Percentiles rank a stretch among this genome's conserved stretches.
Evolutionary conservation across 176 grass and related monocot species (phyloP).

Genomic region (Melocanna baccifera): DNA sequence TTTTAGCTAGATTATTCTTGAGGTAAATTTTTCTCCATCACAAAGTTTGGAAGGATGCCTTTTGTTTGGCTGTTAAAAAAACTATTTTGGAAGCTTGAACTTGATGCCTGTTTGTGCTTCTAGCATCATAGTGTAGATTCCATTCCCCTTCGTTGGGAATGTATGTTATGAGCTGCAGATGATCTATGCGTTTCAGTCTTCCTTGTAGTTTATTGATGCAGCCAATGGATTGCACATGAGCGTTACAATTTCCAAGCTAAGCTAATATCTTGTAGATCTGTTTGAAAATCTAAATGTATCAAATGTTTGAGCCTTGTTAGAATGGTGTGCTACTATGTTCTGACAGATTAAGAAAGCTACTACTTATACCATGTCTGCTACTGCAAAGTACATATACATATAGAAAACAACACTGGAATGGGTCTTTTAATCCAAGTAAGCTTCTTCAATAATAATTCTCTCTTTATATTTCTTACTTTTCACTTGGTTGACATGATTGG

Average conservation of each 20-base stretch:
- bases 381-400: neutral
- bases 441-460: neutral
- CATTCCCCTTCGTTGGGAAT: neutral
- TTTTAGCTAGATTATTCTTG: slow-evolving; percentile 56
- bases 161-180: slow-evolving; percentile 9
- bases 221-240: neutral
- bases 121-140: slow-evolving; percentile 33
- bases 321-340: neutral
- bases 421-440: no score
- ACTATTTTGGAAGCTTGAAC: slow-evolving; percentile 5
- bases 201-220: slow-evolving; percentile 6
- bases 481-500: neutral
- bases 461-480: neutral
- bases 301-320: neutral
- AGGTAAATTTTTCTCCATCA: slow-evolving; percentile 39
- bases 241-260: neutral
- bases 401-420: no score
- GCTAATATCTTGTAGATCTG: neutral
- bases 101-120: slow-evolving; percentile 18
- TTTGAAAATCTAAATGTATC: neutral
- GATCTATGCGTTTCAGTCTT: neutral
- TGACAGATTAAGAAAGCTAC: neutral
- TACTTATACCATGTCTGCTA: neutral
- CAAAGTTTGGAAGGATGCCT: slow-evolving; percentile 14
- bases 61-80: slow-evolving; percentile 18